Evolutionary conservation across 1,139 yeast genomes (phyloP), one percentile per base, ranked within the genome.

Genomic region (Blastobotrys raffinosifermentans): DNA sequence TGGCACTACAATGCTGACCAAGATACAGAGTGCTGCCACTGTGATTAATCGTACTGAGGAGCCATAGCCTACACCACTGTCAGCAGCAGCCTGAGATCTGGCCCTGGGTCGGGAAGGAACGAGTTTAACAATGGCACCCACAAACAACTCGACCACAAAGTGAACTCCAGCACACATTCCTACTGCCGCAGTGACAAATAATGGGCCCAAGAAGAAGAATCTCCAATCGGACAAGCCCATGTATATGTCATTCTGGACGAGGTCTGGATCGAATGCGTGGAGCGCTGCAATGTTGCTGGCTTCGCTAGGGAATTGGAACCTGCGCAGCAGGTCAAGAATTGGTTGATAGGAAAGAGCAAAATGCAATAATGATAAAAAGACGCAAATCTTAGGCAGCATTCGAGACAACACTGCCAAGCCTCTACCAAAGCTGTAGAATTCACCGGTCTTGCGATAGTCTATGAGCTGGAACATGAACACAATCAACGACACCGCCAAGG

Each of bases 211-310:
- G 40, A 74, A 70, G 31, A 76, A 56, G 20, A 67, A 62, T 7
- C 58, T 31, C 9, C 38, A 50, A 39, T 79, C 84, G 38, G 77
- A 75, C 4, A 79, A 57, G 0, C 93, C 91, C 38, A 83, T 57
- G 48, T 70, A 80, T 48, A 72, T 75, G 7, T 54, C 57, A 17
- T 47, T 47, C 22, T 47, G 53, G 57, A 52, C 41, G 63, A 66
- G 35, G 54, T 46, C 36, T 2, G 51, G 32, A 35, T 38, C 27
- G 33, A 49, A 47, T 7, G 41, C 40, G 6, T 39, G 29, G 31
- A 52, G 34, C 5, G 48, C 48, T 14, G 31, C 39, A 17, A 44
- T 39, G 25, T 49, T 48, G 7, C 38, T 40, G 9, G 32, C 16
- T 19, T 46, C 48, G 18, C 41, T 32, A 3, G 49, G 43, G 5